phyloP scores from a whole-genome alignment of 2,329 filamentous ascomycete species.

The Stagonosporopsis cucurbitacearum region DNA sequence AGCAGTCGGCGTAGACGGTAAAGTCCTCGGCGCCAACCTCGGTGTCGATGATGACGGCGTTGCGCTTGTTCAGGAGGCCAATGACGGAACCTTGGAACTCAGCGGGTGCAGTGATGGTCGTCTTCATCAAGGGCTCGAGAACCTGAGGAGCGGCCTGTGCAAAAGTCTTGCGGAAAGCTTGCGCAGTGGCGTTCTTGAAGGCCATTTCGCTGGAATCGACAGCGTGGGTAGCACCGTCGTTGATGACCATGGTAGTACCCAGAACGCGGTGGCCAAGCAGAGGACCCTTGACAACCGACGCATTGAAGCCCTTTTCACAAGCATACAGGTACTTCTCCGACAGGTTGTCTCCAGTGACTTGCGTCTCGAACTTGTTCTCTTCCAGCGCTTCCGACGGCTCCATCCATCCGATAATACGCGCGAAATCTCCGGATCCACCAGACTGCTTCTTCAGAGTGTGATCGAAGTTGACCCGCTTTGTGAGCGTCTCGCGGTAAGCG shows the following conservation, averaged over 20 bases:
- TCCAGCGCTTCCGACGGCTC: constrained; percentile 79
- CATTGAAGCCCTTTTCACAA: constrained; percentile 92
- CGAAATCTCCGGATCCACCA: constrained; percentile 94
- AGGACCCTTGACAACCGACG: constrained; percentile 83
- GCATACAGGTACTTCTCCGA: constrained; percentile 95
- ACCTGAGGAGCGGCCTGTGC: constrained; percentile 79
- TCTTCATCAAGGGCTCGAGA: constrained; percentile 98
- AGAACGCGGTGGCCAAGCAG: constrained; percentile 93
- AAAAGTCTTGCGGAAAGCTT: constrained; percentile 96
- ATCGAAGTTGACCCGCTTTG: constrained; percentile 81
- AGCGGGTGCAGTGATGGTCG: constrained; percentile 89
- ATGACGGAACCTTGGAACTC: constrained; percentile 98
- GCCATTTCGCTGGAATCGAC: constrained; percentile 97
- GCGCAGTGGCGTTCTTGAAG: constrained; percentile 92
- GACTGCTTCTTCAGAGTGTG: constrained; percentile 94
- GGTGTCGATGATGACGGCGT: constrained; percentile 92
- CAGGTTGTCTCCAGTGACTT: constrained; percentile 87
- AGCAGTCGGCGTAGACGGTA: constrained; percentile 88
- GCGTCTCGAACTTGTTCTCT: constrained; percentile 83
- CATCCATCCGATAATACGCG: constrained; percentile 88
- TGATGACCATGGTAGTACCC: constrained; percentile 87
- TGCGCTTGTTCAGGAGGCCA: constrained; percentile 94
- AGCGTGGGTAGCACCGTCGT: constrained; percentile 95
- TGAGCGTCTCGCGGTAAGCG: constrained; percentile 94
- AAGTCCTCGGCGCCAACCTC: constrained; percentile 95